Percentiles rank a stretch among this genome's conserved stretches.
Conservation (phyloP, 495 filamentous ascomycete genomes). For the Haplographium delicatum region DNA sequence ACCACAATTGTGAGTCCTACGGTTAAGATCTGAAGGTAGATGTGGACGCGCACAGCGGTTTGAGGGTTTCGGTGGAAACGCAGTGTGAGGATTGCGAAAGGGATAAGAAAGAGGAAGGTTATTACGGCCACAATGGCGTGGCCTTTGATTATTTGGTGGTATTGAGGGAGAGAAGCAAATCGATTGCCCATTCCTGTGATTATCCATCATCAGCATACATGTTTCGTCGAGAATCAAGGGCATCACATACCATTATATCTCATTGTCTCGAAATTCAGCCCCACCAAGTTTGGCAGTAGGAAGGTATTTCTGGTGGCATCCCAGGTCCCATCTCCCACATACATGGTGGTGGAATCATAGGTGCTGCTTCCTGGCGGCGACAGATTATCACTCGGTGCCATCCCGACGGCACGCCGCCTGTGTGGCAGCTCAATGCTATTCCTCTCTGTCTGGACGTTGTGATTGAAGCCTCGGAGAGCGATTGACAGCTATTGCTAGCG, state of each 20-base stretch:
- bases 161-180: constrained; percentile 68
- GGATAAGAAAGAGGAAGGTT: constrained; percentile 81
- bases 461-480: too few relatives aligned
- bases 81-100: constrained; percentile 67
- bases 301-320: constrained; percentile 79
- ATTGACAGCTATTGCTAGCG: too few relatives aligned
- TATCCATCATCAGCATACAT: not conserved
- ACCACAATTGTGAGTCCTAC: constrained; percentile 64
- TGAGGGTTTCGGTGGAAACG: constrained; percentile 68
- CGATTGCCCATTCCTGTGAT: constrained; percentile 77
- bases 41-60: constrained; percentile 69
- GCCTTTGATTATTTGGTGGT: constrained; percentile 71
- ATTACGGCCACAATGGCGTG: constrained; percentile 85
- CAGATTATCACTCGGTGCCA: constrained; percentile 50
- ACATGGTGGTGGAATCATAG: constrained; percentile 77
- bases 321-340: constrained; percentile 91
- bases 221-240: not conserved
- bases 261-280: constrained; percentile 90
- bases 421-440: too few relatives aligned
- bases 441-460: too few relatives aligned
- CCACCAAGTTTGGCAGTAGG: constrained; percentile 78
- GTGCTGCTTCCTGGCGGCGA: constrained; percentile 75
- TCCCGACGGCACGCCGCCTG: constrained; percentile 32
- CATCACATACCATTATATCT: constrained; percentile 75
- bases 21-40: constrained; percentile 81